These are phyloP conservation scores for Cladobotryum mycophilum DNA, from an alignment of 2,329 filamentous ascomycete species.

Conservation along the genomic window DNA sequence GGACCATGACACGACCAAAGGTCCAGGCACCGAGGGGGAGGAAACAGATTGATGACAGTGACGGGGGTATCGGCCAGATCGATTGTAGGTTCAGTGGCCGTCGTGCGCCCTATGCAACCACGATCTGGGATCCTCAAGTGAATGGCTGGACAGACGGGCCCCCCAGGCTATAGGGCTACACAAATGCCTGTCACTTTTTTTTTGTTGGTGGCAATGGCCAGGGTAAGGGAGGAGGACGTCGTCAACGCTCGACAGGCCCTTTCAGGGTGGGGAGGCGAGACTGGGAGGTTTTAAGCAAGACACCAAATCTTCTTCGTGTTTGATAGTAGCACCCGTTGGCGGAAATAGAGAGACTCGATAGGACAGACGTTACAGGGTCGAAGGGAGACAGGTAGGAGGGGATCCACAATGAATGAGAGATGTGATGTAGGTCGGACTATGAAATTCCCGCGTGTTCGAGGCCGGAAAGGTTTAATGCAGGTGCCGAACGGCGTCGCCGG, in stretches of 20 bases:
- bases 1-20: not conserved
- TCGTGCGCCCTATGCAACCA: slow-evolving; percentile 8
- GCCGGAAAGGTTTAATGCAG: slow-evolving; percentile 6
- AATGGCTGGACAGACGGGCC: not conserved
- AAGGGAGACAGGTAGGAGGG: not conserved
- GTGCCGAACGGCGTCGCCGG: slow-evolving; percentile 9
- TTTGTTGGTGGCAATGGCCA: slow-evolving; percentile 6
- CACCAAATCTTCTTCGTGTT: too few species aligned
- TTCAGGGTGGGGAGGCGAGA: slow-evolving; percentile 5
- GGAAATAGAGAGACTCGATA: not conserved
- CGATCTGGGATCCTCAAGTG: slow-evolving; percentile 3
- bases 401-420: slow-evolving; percentile 7
- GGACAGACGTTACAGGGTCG: not conserved
- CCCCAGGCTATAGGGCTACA: slow-evolving; percentile 8
- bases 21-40: not conserved
- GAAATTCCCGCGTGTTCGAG: slow-evolving; percentile 3
- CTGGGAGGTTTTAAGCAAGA: slow-evolving; percentile 4
- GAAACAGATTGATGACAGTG: not conserved
- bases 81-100: slow-evolving; percentile 1
- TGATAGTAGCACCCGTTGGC: not conserved
- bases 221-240: slow-evolving; percentile 1
- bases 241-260: slow-evolving; percentile 1
- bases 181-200: slow-evolving; percentile 7
- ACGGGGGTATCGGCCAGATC: not conserved
- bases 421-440: not conserved